Evolutionary conservation across 164 flowering plant genomes (phyloP).

Genomic region (Amborella trichopoda): DNA sequence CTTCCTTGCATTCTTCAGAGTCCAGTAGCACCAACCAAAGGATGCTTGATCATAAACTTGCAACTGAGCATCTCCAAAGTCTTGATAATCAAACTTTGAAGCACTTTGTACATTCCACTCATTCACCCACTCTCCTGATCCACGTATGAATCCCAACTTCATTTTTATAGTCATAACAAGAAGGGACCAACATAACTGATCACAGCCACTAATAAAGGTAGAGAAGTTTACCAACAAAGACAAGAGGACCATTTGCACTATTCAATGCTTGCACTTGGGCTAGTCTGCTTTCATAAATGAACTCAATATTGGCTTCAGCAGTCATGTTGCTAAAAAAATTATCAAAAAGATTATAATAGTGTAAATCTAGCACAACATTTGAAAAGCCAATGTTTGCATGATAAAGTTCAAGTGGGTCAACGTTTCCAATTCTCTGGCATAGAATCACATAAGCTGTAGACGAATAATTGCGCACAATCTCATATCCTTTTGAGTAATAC

Average conservation of each 20-base stretch:
- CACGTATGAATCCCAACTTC: too few relatives aligned
- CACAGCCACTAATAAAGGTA: not conserved
- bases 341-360: conserved; percentile 80
- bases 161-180: too few relatives aligned
- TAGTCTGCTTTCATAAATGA: conserved; percentile 51
- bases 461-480: conserved; percentile 62
- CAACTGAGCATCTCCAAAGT: conserved; percentile 62
- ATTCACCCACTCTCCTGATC: conserved; percentile 84
- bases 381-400: conserved; percentile 47
- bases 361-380: conserved; percentile 74
- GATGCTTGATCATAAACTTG: conserved; percentile 65
- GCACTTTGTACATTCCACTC: conserved; percentile 58
- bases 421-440: conserved; percentile 86
- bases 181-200: too few relatives aligned
- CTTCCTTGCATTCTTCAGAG: conserved; percentile 57
- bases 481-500: conserved; percentile 64
- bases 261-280: conserved; percentile 47
- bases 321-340: conserved; percentile 47
- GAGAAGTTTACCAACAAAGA: conserved; percentile 50
- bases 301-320: conserved; percentile 40
- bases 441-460: conserved; percentile 57
- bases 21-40: conserved; percentile 94
- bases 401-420: conserved; percentile 72
- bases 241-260: conserved; percentile 63
- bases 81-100: conserved; percentile 47